Evolutionary conservation across 2,329 filamentous ascomycete genomes (phyloP), one percentile per base, ranked within the genome.

Genomic region (Ilyonectria robusta): DNA sequence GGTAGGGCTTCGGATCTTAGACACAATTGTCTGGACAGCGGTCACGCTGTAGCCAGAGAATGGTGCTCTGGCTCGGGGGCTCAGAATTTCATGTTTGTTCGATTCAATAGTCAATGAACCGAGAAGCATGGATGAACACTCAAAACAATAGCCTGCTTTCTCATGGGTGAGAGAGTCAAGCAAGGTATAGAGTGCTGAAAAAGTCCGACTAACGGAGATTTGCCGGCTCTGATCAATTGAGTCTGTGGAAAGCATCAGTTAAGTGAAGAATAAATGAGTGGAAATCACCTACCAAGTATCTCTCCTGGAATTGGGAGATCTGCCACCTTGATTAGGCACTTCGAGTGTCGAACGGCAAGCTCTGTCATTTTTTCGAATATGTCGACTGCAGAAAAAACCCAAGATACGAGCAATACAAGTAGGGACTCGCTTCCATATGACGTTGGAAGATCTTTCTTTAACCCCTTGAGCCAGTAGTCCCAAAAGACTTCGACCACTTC

Each of bases 401-500:
- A 66, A 0, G 73, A 70, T n/a, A 72, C n/a, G 1, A 71, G 21
- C 0, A 77, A 3, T 31, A 7, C 70, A 3, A 76, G 57, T 0
- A 67, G 48, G 0, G 54, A 58, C 0, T 71, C 59, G 15, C 46
- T 37, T 2, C 66, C 59, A 40, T 69, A 70, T 3, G 37, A 21
- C 0, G 0, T 46, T 10, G 70, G 60, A 50, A 53, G 4, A 3
- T 47, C 13, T 1, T 1, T 1, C 17, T 35, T 59, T 5, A 3
- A 1, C 0, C 2, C 17, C 9, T 1, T 44, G 1, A 77, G 44
- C 76, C 74, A 77, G 0, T 62, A n/a, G 0, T 48, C 37, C 0
- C 15, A 19, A 11, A 73, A 64, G 4, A 72, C 8, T 10, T 76
- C 70, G 1, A 74, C 62, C 7, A 70, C 57, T 11, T 79, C 78